Conservation (phyloP, 2,329 filamentous ascomycete species). For the Tolypocladium ovalisporum region DNA sequence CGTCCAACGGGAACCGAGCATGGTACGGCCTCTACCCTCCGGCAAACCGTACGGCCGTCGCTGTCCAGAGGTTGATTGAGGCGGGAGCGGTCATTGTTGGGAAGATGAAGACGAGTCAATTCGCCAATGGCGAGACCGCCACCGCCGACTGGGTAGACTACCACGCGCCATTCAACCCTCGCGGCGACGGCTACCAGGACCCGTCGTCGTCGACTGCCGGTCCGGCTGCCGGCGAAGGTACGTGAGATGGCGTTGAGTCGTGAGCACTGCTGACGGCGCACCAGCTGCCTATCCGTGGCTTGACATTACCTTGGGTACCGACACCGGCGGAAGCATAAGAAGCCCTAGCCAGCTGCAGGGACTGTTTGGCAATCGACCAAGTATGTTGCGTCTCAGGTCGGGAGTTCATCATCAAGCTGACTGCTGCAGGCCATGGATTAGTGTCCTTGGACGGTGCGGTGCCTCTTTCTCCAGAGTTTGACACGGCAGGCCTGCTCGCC, state of each 20-base stretch:
- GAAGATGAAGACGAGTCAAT: conserved; percentile 33
- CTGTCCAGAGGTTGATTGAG: conserved; percentile 46
- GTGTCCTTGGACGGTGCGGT: conserved; percentile 26
- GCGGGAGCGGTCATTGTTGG: conserved; percentile 41
- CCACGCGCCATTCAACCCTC: conserved; percentile 29
- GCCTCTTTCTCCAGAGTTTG: conserved; percentile 27
- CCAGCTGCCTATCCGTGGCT: conserved; percentile 31
- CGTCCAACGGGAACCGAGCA: conserved; percentile 42
- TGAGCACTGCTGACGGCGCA: background rate
- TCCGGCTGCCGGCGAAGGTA: conserved; percentile 6
- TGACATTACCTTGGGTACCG: conserved; percentile 30
- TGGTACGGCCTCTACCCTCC: conserved; percentile 42
- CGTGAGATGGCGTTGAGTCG: background rate
- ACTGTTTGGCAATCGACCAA: conserved; percentile 33
- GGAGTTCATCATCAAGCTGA: conserved; percentile 2
- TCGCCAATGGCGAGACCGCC: conserved; percentile 27
- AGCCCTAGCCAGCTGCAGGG: conserved; percentile 32
- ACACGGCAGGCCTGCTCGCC: conserved; percentile 32
- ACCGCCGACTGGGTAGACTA: conserved; percentile 33
- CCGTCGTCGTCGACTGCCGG: conserved; percentile 29
- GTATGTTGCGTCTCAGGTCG: background rate
- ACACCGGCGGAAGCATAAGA: conserved; percentile 35
- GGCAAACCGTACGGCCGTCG: conserved; percentile 32
- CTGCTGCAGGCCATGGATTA: conserved; percentile 18
- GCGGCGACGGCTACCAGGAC: conserved; percentile 35